These are phyloP conservation scores for Microcos paniculata DNA, from an alignment of 345 rosid genomes.

Conservation along the genomic window DNA sequence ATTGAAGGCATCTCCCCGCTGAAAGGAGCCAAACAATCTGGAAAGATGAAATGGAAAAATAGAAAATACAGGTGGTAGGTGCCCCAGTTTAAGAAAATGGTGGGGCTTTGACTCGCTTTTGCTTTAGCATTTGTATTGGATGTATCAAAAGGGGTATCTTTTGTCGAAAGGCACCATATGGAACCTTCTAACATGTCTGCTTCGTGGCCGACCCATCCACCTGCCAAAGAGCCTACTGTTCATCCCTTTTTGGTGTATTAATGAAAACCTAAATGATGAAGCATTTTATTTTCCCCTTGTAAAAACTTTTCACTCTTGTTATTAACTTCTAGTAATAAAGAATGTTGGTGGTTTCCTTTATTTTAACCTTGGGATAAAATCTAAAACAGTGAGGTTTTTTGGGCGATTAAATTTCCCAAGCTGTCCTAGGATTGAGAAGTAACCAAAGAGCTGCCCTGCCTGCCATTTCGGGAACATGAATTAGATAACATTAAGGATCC, in stretches of 20 bases:
- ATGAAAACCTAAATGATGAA: background rate
- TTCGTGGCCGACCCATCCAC: constrained; percentile 17
- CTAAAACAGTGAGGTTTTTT: background rate
- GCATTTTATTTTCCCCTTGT: background rate
- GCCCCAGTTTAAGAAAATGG: background rate
- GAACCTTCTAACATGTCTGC: constrained; percentile 21
- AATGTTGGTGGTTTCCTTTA: too few relatives aligned
- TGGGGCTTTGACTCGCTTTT: constrained; percentile 16
- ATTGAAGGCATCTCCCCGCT: constrained; percentile 10
- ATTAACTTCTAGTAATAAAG: too few relatives aligned
- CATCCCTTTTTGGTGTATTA: background rate
- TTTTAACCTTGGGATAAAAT: too few relatives aligned
- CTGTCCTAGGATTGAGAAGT: background rate
- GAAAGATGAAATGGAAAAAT: constrained; percentile 7
- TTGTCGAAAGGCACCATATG: constrained; percentile 17
- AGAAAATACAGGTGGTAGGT: background rate
- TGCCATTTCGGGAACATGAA: background rate
- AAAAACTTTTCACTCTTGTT: background rate
- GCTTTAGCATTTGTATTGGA: background rate
- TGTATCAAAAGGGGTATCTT: constrained; percentile 9
- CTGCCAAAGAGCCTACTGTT: background rate
- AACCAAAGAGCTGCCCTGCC: background rate
- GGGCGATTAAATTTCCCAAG: background rate
- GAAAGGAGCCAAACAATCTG: constrained; percentile 14
- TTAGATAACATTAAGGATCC: background rate